A percentile compares a stretch with the other conserved stretches of the same genome.
Evolutionary conservation across 768 basidiomycete species (phyloP).

Genomic region (Suillus cothurnatus): DNA sequence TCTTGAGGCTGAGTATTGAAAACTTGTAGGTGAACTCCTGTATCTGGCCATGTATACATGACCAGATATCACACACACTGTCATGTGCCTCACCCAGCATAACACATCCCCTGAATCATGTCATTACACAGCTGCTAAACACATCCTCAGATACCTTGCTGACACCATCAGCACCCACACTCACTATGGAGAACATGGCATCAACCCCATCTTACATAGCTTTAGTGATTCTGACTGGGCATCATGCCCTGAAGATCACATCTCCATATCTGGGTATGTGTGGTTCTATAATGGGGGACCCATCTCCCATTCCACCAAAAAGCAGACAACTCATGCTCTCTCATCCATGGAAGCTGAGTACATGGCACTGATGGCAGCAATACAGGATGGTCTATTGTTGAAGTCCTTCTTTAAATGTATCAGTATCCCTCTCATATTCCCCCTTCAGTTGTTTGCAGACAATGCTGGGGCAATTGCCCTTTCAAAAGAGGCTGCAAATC

Average conservation of each 20-base stretch:
- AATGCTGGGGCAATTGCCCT: not conserved
- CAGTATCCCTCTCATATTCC: not conserved
- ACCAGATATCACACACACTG: too few species aligned
- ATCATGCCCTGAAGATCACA: not conserved
- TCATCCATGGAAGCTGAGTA: not conserved
- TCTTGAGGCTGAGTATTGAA: not conserved
- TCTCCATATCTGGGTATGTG: not conserved
- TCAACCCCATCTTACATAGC: not conserved
- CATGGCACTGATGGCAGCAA: not conserved
- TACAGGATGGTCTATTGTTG: not conserved
- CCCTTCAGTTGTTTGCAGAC: not conserved
- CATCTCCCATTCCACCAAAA: not conserved
- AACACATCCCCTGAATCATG: not conserved
- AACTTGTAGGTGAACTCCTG: not conserved
- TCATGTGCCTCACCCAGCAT: not conserved
- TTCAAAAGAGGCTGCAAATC: not conserved
- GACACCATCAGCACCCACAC: rapidly evolving
- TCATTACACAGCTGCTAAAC: not conserved
- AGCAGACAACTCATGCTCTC: not conserved
- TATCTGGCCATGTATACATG: not conserved
- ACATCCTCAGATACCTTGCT: not conserved
- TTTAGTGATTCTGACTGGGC: not conserved
- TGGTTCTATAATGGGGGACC: not conserved
- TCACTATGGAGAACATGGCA: not conserved
- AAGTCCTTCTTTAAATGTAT: not conserved